Base-by-base conservation (phyloP, 208 protist genomes). In the Phytomonas sp. region DNA sequence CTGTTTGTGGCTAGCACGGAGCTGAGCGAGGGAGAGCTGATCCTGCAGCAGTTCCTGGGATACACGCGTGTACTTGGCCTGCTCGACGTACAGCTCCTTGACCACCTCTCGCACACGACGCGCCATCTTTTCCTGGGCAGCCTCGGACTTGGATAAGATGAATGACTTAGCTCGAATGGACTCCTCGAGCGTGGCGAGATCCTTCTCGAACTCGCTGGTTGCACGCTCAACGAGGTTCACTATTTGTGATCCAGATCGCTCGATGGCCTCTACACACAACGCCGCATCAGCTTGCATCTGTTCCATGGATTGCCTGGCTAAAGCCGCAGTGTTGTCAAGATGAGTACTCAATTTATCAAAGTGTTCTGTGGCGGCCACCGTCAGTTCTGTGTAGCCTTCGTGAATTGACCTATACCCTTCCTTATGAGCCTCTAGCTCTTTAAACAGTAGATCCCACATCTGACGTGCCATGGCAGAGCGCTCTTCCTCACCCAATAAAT, bases 51-150 rank as follows among this genome's bases (percentile, higher is more conserved):
- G 67, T 68, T 82, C 84, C 74, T 91, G 83, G 20, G 79, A 28
- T 5, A 79, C 67, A 43, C 79, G 74, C 69, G 85, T 78, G 75
- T 95, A 92, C 67, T 77, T 77, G 5, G 84, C 32, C 75, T 95
- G 87, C 70, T 95, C 89, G 67, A 67, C 51, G 65, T 88, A 84
- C 62, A 81, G 77, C 62, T 81, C 87, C 73, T 95, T 95, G 23
- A 87, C 71, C 0, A 76, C 76, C 75, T 95, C 89, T 0, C 89
- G 82, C 32, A 93, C 81, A 29, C 87, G 87, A 5, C 89, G 89
- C 0, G 81, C 80, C 33, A 82, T 76, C 53, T 84, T 83, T 62
- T 95, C 89, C 51, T 95, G 89, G 37, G 73, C 66, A 23, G 64
- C 78, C 67, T 74, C 85, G 51, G 80, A 83, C 68, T 81, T 77